A percentile compares a stretch with the other conserved stretches of the same genome.
These are phyloP conservation scores for Elsinoe ampelina DNA, from an alignment of 2,329 filamentous ascomycete species.

Conservation along the genomic window DNA sequence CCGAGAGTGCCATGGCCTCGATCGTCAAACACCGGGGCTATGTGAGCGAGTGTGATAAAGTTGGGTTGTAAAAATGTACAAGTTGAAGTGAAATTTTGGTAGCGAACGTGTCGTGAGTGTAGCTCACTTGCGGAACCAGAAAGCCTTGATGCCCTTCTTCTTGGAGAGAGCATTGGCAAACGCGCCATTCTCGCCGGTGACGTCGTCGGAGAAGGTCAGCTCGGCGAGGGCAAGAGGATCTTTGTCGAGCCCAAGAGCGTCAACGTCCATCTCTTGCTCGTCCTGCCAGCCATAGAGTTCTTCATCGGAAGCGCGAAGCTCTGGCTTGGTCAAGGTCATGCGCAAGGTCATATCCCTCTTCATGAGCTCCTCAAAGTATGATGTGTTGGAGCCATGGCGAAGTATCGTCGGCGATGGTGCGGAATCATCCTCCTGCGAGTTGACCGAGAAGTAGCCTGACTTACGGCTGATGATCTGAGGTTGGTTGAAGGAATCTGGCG, in stretches of 20 bases:
- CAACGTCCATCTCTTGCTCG: slow-evolving; percentile 15
- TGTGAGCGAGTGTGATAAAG: slow-evolving; percentile 3
- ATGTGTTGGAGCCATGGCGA: slow-evolving; percentile 4
- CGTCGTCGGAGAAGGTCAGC: slow-evolving; percentile 34
- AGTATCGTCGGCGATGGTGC: neutral
- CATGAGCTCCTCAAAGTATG: slow-evolving; percentile 13
- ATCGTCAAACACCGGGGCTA: neutral
- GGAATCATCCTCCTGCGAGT: slow-evolving; percentile 26
- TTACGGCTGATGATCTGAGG: slow-evolving; percentile 1
- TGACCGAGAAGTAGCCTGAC: slow-evolving; percentile 4
- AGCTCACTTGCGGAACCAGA: slow-evolving; percentile 12
- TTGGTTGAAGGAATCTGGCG: slow-evolving; percentile 6
- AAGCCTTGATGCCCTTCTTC: slow-evolving; percentile 19
- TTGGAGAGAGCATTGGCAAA: slow-evolving; percentile 27
- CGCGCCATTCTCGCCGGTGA: slow-evolving; percentile 32
- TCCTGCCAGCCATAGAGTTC: slow-evolving; percentile 62
- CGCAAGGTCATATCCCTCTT: slow-evolving; percentile 76
- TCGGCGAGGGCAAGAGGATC: slow-evolving; percentile 49
- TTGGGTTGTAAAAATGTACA: slow-evolving; percentile 5
- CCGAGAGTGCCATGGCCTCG: neutral
- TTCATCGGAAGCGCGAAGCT: slow-evolving; percentile 67
- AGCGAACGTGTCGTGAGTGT: neutral
- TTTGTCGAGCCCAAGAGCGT: neutral
- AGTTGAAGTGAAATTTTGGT: slow-evolving; percentile 3
- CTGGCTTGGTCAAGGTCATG: slow-evolving; percentile 87